Conservation (phyloP, 2,329 filamentous ascomycete genomes). For the Ophiocordyceps camponoti-rufipedis region DNA sequence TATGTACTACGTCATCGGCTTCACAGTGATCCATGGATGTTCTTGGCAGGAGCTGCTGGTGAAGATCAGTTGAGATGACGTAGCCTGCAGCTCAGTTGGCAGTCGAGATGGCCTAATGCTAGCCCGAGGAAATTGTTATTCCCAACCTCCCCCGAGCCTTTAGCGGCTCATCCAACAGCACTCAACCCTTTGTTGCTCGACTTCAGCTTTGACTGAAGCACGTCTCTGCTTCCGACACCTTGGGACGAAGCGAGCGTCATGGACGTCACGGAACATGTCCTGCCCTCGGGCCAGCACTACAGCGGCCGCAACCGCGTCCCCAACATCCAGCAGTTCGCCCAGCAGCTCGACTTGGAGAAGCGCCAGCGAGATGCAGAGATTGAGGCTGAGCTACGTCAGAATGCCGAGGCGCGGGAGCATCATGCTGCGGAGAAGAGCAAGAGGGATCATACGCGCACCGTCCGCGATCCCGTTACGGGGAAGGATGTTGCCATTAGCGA, state of each 20-base stretch:
- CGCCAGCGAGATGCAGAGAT: constrained; percentile 53
- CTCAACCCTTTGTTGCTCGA: too few species aligned
- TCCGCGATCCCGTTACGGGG: constrained; percentile 79
- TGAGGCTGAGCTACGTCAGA: constrained; percentile 32
- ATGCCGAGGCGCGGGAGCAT: constrained; percentile 23
- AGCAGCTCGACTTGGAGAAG: constrained; percentile 64
- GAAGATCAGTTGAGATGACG: too few species aligned
- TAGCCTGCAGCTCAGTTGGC: too few species aligned
- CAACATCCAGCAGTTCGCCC: constrained; percentile 70
- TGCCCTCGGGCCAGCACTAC: constrained; percentile 49
- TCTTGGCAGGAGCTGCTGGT: too few species aligned
- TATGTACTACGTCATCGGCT: too few species aligned
- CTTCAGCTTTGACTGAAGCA: too few species aligned
- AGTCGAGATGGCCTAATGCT: too few species aligned
- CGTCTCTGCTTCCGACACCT: too few species aligned
- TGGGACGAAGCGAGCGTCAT: constrained; percentile 11
- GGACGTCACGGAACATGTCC: constrained; percentile 19
- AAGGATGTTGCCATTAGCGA: constrained; percentile 75
- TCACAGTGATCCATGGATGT: too few species aligned
- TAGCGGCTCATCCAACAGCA: too few species aligned
- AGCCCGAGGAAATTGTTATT: too few species aligned
- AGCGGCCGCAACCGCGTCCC: constrained; percentile 71
- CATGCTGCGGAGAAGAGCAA: constrained; percentile 17
- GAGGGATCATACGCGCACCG: constrained; percentile 40
- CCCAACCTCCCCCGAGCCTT: too few species aligned